These are phyloP conservation scores for Chimonanthus praecox DNA, from an alignment of 164 flowering plant genomes.

Conservation along the genomic window DNA sequence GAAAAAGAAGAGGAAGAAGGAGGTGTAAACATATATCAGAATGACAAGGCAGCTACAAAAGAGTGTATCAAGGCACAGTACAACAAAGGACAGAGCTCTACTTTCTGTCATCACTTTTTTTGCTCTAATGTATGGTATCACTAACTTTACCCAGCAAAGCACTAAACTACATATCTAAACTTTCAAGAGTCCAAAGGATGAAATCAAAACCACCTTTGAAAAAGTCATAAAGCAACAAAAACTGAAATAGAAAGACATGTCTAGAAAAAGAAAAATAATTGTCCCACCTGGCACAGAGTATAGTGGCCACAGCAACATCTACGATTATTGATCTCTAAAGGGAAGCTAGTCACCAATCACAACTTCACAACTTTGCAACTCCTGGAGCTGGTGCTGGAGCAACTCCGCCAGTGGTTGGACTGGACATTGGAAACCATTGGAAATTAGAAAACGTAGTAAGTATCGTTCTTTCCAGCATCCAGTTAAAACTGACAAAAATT, in stretches of 20 bases:
- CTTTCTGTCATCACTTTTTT: too few species aligned
- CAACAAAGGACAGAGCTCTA: too few species aligned
- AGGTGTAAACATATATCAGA: too few species aligned
- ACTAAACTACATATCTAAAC: too few species aligned
- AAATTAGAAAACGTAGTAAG: neutral
- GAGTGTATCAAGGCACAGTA: too few species aligned
- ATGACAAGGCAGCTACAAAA: too few species aligned
- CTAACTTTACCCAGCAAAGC: too few species aligned
- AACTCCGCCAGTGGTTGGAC: slow-evolving; percentile 84
- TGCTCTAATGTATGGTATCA: too few species aligned
- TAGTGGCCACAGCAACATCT: neutral
- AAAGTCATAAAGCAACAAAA: neutral
- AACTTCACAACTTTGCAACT: slow-evolving; percentile 25
- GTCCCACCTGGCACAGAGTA: neutral
- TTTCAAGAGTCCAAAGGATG: neutral
- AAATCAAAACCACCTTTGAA: neutral
- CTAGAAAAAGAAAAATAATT: neutral
- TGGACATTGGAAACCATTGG: slow-evolving; percentile 15
- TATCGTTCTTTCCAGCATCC: too few species aligned
- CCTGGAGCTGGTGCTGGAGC: slow-evolving; percentile 39
- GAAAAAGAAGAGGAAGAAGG: too few species aligned
- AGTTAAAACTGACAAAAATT: neutral
- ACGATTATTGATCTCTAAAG: neutral
- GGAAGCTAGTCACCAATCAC: neutral
- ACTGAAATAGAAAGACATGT: too few species aligned